These are phyloP conservation scores for Trametes versicolor DNA, from an alignment of 1,284 basidiomycete genomes.

Conservation along the genomic window DNA sequence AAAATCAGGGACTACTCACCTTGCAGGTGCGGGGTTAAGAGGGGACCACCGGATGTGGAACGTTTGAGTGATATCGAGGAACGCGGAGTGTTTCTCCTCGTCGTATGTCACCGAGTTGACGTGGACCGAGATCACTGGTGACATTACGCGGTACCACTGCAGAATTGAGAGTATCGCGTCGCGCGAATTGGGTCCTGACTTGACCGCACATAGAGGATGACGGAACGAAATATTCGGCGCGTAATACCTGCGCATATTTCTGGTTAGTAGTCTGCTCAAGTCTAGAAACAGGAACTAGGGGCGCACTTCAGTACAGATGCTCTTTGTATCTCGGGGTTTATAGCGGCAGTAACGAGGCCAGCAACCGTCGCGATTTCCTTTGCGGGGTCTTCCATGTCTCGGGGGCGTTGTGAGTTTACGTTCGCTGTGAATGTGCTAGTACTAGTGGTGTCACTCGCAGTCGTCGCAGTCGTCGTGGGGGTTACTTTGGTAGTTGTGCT, in stretches of 20 bases:
- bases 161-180: conserved; percentile 62
- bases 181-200: conserved; percentile 55
- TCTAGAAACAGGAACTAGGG: too few species aligned
- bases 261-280: neutral
- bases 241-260: conserved; percentile 50
- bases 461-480: neutral
- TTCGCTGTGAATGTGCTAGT: neutral
- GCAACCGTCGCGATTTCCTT: conserved; percentile 58
- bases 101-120: conserved; percentile 59
- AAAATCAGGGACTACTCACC: conserved; percentile 46
- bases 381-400: conserved; percentile 62
- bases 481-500: neutral
- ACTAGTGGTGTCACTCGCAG: neutral
- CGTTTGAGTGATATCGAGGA: conserved; percentile 59
- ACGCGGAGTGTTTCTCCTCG: conserved; percentile 46
- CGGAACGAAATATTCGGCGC: conserved; percentile 60
- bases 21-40: conserved; percentile 54
- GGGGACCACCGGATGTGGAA: conserved; percentile 64
- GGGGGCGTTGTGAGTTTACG: neutral
- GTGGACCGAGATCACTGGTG: conserved; percentile 54
- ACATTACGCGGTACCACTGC: conserved; percentile 72
- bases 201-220: conserved; percentile 62
- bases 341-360: conserved; percentile 52
- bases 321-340: conserved; percentile 60
- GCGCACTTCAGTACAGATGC: conserved; percentile 51